Conservation (phyloP, 176 grass and related monocot genomes). For the Cenchrus americanus region DNA sequence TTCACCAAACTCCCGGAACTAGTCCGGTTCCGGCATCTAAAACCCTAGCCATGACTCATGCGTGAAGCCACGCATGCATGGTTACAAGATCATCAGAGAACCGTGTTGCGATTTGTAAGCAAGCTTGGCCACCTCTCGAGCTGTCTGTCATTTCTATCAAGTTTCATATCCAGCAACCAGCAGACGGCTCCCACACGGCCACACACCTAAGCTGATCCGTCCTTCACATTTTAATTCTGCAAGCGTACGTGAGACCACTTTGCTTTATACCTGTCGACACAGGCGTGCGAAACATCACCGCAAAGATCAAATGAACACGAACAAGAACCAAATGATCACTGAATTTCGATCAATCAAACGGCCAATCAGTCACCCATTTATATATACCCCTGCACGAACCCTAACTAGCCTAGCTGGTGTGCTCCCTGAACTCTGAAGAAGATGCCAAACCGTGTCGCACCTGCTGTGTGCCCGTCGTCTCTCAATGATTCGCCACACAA, state of each 20-base stretch:
- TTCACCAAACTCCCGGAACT: not conserved
- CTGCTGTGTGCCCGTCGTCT: constrained; percentile 33
- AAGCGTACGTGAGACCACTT: constrained; percentile 15
- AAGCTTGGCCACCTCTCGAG: constrained; percentile 3
- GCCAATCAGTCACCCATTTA: constrained; percentile 1
- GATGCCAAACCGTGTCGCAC: constrained; percentile 41
- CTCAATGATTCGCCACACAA: constrained; percentile 39
- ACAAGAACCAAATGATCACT: not conserved
- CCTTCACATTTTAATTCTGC: not conserved
- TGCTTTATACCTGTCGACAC: constrained; percentile 26
- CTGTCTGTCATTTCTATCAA: constrained; percentile 35
- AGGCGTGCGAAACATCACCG: not conserved
- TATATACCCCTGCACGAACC: constrained; percentile 25
- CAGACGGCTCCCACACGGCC: not conserved
- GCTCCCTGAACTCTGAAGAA: constrained; percentile 40
- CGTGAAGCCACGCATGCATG: constrained; percentile 2
- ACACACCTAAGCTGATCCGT: not conserved
- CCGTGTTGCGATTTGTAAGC: not conserved
- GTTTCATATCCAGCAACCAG: not conserved
- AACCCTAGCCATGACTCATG: not conserved
- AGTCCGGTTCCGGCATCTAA: not conserved
- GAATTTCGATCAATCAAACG: constrained; percentile 30
- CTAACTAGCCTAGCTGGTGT: constrained; percentile 34
- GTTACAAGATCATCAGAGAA: not conserved
- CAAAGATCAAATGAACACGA: not conserved